Base-by-base conservation (phyloP, 768 basidiomycete species). In the Botryobasidium botryosum region DNA sequence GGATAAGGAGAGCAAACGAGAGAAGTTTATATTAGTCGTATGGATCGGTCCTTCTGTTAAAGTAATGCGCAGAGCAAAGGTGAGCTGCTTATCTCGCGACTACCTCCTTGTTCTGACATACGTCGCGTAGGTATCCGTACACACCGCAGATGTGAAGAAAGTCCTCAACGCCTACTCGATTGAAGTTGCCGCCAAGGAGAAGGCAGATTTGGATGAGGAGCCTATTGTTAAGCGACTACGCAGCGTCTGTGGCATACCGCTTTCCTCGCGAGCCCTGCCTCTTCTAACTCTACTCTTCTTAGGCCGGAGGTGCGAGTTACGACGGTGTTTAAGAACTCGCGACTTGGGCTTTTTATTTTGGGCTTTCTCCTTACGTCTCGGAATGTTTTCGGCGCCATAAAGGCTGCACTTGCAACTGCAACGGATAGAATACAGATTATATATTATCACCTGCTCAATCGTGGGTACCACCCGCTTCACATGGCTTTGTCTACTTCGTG, bases 281-380 rank as follows among this genome's bases (percentile, higher is more conserved):
- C 50, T 51, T 42, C 40, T 44, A 33, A 8, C 27, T 27, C 45
- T 50, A 49, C 46, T 6, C 18, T 26, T 28, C 21, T 21, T 44
- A 86, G 84, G 84, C 80, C 51, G 84, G 84, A 52, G 85, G 84
- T 45, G 84, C 85, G 27, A 86, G 79, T 60, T 86, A 88, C 62
- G 84, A 88, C 60, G 81, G 84, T 41, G 77, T 53, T 17, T 51
- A 44, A 32, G n/a, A n/a, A n/a, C n/a, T n/a, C n/a, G n/a, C 5
- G 6, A 31, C 21, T 21, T 6, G 13, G 6, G 23, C 17, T 13
- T 23, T 10, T 13, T 18, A 6, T 6, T 6, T 8, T 33, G 32
- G 12, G 12, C 12, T 33, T 33, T 12, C 12, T 33, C 12, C 32
- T 33, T n/a, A n/a, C n/a, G n/a, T n/a, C n/a, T n/a, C n/a, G n/a